Evolutionary conservation across 73 alveolate genomes (phyloP), one percentile per base, ranked within the genome.

Genomic region (Tetrahymena elliotti): DNA sequence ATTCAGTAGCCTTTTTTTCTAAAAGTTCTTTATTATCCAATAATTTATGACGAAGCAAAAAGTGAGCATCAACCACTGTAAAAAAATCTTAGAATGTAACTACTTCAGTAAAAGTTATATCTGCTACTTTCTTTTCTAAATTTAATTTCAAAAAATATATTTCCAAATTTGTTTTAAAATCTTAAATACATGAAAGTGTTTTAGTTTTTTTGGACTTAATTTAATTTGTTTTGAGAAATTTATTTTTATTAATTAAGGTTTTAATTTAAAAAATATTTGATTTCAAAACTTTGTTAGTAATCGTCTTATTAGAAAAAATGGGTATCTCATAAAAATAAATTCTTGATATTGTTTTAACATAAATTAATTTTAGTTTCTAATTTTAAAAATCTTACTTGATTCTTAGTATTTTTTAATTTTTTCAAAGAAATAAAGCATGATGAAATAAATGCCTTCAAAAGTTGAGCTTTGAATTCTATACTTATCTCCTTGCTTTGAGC

Each of bases 1-100:
- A 94, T 39, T 94, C 96, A 15, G 40, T 41, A 20, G 96, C 96
- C 83, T 94, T 94, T 33, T 94, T 84, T 94, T 94, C 96, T 41
- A 94, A 41, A 22, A 84, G 94, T 33, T 94, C 68, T 33, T 94
- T 54, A 41, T 38, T 83, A 16, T 94, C 96, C 22, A 40, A 37
- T 34, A 94, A 33, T 15, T 68, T 38, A 47, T 68, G 93, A 24
- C 93, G 93, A 33, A 94, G 53, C 3, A 39, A 31, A 35, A 37
- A 84, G 33, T 84, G 95, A 22, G 93, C 95, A 94, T 94, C 96
- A 10, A 84, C 83, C 33, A 94, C 96, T 83, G 68, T 93, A 39
- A 94, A 94, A 11, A 88, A 47, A 53, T 94, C 96, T 94, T 94
- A 52, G 38, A 94, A 88, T 20, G 96, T 94, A 1, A 94, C 83